Evolutionary conservation across 2,329 filamentous ascomycete genomes (phyloP).

Genomic region (Coleophoma cylindrospora): DNA sequence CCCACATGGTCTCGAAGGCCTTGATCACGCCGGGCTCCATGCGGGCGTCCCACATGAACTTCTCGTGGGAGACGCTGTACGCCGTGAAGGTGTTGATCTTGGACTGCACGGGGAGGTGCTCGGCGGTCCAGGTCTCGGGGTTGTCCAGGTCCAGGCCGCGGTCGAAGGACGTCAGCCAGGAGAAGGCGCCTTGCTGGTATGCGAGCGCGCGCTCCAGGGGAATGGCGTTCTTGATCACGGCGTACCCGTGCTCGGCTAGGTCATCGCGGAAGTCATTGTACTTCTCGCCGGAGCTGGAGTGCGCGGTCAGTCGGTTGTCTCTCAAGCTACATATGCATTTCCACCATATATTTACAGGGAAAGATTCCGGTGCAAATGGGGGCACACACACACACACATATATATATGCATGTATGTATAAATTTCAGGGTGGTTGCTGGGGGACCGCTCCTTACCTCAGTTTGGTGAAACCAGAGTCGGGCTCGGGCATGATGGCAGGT

Average conservation of each 20-base stretch:
- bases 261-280: slow-evolving; percentile 31
- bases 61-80: slow-evolving; percentile 31
- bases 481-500: background rate
- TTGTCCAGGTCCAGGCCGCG: slow-evolving; percentile 21
- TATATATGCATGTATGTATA: background rate
- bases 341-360: too few relatives aligned
- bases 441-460: background rate
- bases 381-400: too few relatives aligned
- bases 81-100: slow-evolving; percentile 27
- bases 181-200: slow-evolving; percentile 26
- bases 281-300: slow-evolving; percentile 6
- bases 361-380: too few relatives aligned
- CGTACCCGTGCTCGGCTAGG: slow-evolving; percentile 32
- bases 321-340: too few relatives aligned
- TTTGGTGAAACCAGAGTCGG: background rate
- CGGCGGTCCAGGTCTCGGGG: slow-evolving; percentile 28
- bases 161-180: slow-evolving; percentile 15
- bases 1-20: slow-evolving; percentile 30
- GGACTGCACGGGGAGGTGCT: slow-evolving; percentile 33
- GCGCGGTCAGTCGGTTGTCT: background rate
- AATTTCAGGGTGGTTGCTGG: too few relatives aligned
- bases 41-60: slow-evolving; percentile 34
- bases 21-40: slow-evolving; percentile 32
- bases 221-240: slow-evolving; percentile 40
- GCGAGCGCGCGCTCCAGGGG: slow-evolving; percentile 32